These are phyloP conservation scores for Pseudogymnoascus sp. DNA, from an alignment of 2,329 filamentous ascomycete species.

Conservation along the genomic window DNA sequence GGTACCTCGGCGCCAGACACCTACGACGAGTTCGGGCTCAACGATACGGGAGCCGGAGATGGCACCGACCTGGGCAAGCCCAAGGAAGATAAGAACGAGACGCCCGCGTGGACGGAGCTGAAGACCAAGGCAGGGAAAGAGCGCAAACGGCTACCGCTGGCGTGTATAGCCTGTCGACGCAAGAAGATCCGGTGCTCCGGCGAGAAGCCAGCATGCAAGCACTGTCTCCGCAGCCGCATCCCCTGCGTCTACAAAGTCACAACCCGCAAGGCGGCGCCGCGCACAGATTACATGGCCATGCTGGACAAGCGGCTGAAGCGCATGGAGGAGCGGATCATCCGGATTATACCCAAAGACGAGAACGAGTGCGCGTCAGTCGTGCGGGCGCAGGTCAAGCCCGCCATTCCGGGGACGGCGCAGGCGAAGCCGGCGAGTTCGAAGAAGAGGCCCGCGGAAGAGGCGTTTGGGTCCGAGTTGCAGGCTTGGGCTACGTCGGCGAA, in stretches of 20 bases:
- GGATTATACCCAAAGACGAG: constrained; percentile 84
- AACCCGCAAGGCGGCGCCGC: constrained; percentile 83
- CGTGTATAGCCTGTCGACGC: constrained; percentile 89
- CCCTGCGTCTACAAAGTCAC: constrained; percentile 98
- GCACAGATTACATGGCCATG: constrained; percentile 99
- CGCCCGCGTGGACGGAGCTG: constrained; percentile 71
- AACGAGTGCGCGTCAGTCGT: constrained; percentile 63
- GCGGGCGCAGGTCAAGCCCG: constrained; percentile 78
- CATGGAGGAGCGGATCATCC: constrained; percentile 97
- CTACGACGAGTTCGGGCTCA: constrained; percentile 53
- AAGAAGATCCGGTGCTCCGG: constrained; percentile 98
- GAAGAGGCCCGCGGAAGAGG: constrained; percentile 81
- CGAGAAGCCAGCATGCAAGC: constrained; percentile 95
- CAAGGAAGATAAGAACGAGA: constrained; percentile 49
- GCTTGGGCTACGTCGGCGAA: constrained; percentile 65
- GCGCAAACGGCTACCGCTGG: constrained; percentile 82
- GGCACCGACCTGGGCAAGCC: constrained; percentile 49
- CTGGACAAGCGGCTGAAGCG: constrained; percentile 89
- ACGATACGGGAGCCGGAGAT: constrained; percentile 42
- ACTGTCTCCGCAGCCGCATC: constrained; percentile 85
- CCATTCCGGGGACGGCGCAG: constrained; percentile 51
- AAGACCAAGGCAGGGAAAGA: constrained; percentile 95
- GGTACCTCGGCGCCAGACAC: constrained; percentile 23
- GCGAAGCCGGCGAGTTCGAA: constrained; percentile 52
- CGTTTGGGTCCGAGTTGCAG: constrained; percentile 75